These are phyloP conservation scores for Nitzschia sp. DNA, from an alignment of 108 stramenopile species.

Conservation along the genomic window DNA sequence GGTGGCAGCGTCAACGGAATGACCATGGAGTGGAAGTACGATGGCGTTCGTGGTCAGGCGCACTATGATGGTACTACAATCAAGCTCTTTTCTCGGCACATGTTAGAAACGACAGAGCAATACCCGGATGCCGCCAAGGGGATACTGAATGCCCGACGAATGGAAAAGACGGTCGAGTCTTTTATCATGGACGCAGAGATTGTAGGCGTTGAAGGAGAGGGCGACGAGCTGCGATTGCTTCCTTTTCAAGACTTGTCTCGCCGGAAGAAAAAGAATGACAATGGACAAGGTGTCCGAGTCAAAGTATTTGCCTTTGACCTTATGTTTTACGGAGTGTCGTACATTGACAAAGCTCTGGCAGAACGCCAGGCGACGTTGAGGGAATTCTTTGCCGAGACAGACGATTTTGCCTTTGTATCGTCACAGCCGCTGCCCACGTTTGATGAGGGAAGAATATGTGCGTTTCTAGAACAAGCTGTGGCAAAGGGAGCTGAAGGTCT, in stretches of 20 bases:
- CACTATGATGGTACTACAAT: conserved; percentile 56
- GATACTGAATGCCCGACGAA: conserved; percentile 13
- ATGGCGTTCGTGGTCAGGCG: conserved; percentile 89
- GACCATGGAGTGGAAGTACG: conserved; percentile 89
- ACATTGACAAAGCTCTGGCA: conserved; percentile 54
- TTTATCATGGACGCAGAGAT: conserved; percentile 89
- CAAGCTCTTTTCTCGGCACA: conserved; percentile 77
- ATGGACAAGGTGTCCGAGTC: conserved; percentile 67
- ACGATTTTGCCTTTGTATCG: conserved; percentile 57
- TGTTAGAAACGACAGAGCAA: conserved; percentile 79
- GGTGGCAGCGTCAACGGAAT: neutral
- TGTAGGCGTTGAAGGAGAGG: conserved; percentile 66
- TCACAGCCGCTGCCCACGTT: conserved; percentile 32
- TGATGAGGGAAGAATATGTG: conserved; percentile 44
- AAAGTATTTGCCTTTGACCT: conserved; percentile 85
- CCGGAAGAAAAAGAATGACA: conserved; percentile 47
- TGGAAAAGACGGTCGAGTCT: conserved; percentile 12
- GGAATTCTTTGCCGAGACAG: conserved; percentile 51
- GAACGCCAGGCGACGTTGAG: conserved; percentile 55
- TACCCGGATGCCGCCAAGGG: conserved; percentile 71
- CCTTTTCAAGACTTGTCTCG: conserved; percentile 83
- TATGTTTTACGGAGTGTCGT: conserved; percentile 74
- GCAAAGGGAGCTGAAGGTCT: conserved; percentile 87
- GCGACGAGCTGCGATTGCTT: conserved; percentile 46
- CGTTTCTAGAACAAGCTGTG: conserved; percentile 63